These are phyloP conservation scores for Exophiala sideris DNA, from an alignment of 2,329 filamentous ascomycete species.

Conservation along the genomic window DNA sequence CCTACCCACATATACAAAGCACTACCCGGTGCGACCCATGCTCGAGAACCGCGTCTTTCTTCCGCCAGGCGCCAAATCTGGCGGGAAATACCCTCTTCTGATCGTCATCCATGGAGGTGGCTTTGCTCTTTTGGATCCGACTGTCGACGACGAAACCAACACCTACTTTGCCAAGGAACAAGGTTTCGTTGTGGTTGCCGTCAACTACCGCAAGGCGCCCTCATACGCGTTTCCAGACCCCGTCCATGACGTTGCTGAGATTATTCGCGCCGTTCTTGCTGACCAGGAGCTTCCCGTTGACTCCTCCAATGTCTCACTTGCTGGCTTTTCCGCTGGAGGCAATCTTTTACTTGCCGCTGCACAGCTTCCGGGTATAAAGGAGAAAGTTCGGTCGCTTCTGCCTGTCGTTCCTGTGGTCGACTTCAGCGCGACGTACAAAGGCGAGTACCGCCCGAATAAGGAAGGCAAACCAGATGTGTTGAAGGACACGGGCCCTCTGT, in stretches of 20 bases:
- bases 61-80: conserved; percentile 32
- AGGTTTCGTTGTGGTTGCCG: conserved; percentile 44
- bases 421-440: conserved; percentile 33
- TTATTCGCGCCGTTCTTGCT: conserved; percentile 41
- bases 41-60: conserved; percentile 39
- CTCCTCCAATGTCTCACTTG: conserved; percentile 39
- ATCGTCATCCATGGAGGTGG: conserved; percentile 54
- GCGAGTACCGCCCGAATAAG: conserved; percentile 29
- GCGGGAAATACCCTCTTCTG: conserved; percentile 30
- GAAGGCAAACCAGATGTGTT: conserved; percentile 28
- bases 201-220: conserved; percentile 52
- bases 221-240: conserved; percentile 43
- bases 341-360: conserved; percentile 46
- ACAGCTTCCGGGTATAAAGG: conserved; percentile 39
- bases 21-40: conserved; percentile 30
- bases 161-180: conserved; percentile 40
- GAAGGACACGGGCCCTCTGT: conserved; percentile 29
- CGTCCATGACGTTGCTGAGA: conserved; percentile 46
- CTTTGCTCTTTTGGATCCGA: conserved; percentile 44
- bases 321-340: conserved; percentile 40
- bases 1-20: conserved; percentile 26
- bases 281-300: conserved; percentile 50
- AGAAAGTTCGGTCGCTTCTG: conserved; percentile 38
- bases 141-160: conserved; percentile 50
- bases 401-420: conserved; percentile 48